A percentile compares a stretch with the other conserved stretches of the same genome.
phyloP scores from a whole-genome alignment of 257 asterid genomes.

The Nicotiana tabacum region DNA sequence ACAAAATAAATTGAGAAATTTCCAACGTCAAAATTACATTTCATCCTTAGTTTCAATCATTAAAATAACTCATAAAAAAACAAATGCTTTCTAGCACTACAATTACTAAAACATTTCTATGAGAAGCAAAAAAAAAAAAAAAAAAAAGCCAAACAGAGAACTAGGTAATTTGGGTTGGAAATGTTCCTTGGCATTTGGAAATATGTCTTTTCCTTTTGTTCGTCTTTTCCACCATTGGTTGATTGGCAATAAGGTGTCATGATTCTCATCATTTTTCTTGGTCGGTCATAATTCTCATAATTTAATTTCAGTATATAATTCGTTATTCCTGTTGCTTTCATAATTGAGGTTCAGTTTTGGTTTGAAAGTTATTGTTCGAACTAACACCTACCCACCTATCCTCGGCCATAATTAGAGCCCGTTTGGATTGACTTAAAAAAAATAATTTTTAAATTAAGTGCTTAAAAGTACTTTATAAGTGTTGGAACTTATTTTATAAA shows the following conservation, averaged over 20 bases:
- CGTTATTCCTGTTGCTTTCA: background rate
- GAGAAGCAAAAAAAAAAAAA: background rate
- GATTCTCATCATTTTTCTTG: background rate
- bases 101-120: background rate
- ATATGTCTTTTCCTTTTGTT: background rate
- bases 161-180: background rate
- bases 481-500: no score
- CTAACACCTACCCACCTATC: no score
- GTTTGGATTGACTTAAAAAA: no score
- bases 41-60: background rate
- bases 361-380: background rate
- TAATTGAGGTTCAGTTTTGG: background rate
- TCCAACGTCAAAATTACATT: no score
- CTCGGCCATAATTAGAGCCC: no score
- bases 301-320: background rate
- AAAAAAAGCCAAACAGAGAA: background rate
- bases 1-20: no score
- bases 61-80: background rate
- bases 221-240: conserved; percentile 1
- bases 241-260: conserved; percentile 11
- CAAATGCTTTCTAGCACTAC: background rate
- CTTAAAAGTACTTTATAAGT: no score
- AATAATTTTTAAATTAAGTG: no score
- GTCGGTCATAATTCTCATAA: background rate
- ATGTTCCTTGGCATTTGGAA: background rate